Evolutionary conservation across 1,284 basidiomycete species (phyloP), one percentile per base, ranked within the genome.

Genomic region (Pisolithus thermaeus): DNA sequence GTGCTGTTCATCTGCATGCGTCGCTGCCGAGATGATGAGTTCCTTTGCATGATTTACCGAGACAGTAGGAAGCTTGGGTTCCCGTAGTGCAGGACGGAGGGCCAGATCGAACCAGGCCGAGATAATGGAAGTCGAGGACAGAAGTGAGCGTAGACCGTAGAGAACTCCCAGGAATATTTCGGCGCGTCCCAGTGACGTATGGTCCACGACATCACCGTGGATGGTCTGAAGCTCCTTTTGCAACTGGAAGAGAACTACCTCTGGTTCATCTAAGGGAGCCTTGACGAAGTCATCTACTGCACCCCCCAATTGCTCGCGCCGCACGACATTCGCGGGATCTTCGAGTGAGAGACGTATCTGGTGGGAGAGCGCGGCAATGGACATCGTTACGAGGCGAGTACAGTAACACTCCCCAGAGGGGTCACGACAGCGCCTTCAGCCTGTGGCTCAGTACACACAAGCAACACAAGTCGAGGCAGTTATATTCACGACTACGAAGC

Each of bases 81-180:
- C 81, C 40, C 85, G 81, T 48, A 91, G 73, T 35, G 86, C 85
- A 27, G 86, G 84, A 20, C 87, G 80, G 3, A 91, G 73, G 32
- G 87, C 74, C 27, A 86, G 75, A 61, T 91, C 87, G 65, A 88
- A 91, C 88, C 88, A 90, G 23, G 73, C 77, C 3, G 81, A 80
- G 48, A 88, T 85, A 49, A 90, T 72, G 25, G 83, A 84, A 5
- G 75, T 74, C 9, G 83, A 5, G n/a, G 83, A 71, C 4, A 89
- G 70, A 32, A 87, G 71, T 7, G 81, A 76, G 8, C 71, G 70
- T 23, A 90, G 73, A 58, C 80, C 81, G 56, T 78, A 74, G 7
- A 90, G 73, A 22, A 87, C 75, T 18, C 76, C 74, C 11, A 91
- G 73, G 59, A 90, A 83, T 14, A 80, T 65, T 59, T 87, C 83